phyloP scores from a whole-genome alignment of 2,329 filamentous ascomycete genomes.

The Penicillium sp. region DNA sequence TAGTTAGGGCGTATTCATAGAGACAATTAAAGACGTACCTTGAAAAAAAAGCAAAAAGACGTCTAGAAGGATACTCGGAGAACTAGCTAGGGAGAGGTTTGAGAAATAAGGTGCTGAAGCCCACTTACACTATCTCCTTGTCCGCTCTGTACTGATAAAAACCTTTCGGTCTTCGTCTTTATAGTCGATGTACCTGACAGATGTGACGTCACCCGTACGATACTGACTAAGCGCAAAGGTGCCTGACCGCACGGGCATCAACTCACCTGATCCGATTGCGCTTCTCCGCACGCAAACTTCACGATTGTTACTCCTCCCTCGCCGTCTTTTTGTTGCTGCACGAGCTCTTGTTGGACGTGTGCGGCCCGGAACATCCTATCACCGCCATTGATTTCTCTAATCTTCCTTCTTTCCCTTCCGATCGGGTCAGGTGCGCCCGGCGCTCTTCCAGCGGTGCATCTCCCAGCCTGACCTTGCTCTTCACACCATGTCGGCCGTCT shows the following conservation, averaged over 20 bases:
- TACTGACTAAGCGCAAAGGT: neutral
- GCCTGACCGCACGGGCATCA: slow-evolving; percentile 15
- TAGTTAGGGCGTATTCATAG: no score
- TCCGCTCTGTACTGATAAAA: no score
- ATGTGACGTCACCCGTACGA: neutral
- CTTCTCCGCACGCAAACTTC: slow-evolving; percentile 30
- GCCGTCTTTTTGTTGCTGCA: slow-evolving; percentile 3
- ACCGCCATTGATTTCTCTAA: slow-evolving; percentile 2
- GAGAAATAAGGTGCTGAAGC: no score
- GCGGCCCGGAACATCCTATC: neutral
- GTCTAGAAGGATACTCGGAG: no score
- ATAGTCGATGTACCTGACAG: neutral
- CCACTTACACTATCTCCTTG: no score
- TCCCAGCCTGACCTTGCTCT: slow-evolving; percentile 9
- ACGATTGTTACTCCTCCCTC: slow-evolving; percentile 8
- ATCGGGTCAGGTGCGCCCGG: slow-evolving; percentile 7
- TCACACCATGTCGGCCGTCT: slow-evolving; percentile 27
- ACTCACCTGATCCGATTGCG: slow-evolving; percentile 26
- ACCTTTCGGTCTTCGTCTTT: no score
- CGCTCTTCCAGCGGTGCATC: slow-evolving; percentile 13
- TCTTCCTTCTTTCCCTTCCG: slow-evolving; percentile 1
- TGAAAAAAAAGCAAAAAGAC: no score
- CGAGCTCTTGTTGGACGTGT: slow-evolving; percentile 3
- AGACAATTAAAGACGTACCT: no score
- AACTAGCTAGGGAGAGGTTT: no score